Percentiles rank a stretch among this genome's conserved stretches.
phyloP scores from a whole-genome alignment of 139 green algal species.

The Auxenochlorella pyrenoidosa region DNA sequence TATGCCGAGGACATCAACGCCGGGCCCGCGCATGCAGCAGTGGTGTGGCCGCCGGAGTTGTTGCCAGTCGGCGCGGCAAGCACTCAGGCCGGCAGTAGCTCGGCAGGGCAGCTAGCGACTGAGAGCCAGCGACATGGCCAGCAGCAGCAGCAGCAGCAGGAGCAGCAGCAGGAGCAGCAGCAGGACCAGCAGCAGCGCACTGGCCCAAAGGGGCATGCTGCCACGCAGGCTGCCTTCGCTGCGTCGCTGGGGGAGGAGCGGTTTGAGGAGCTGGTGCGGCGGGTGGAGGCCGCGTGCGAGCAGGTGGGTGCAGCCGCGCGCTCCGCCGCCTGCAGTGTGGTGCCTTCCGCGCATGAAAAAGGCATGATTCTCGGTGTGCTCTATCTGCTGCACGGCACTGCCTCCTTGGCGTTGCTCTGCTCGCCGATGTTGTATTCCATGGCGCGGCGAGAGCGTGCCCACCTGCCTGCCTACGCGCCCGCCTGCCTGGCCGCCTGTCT shows the following conservation, averaged over 20 bases:
- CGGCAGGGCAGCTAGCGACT: neutral
- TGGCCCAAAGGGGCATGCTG: neutral
- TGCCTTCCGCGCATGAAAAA: neutral
- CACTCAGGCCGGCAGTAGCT: neutral
- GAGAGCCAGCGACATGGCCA: neutral
- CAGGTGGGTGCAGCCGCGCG: neutral
- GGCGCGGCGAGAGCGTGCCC: no score
- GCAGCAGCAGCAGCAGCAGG: neutral
- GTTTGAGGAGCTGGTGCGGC: slow-evolving; percentile 20
- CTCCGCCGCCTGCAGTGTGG: no score
- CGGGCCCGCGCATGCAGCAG: neutral
- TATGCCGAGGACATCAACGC: slow-evolving; percentile 8
- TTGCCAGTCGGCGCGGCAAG: neutral
- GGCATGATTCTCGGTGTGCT: neutral
- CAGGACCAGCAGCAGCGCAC: neutral
- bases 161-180: neutral
- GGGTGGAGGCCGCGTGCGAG: slow-evolving; percentile 13
- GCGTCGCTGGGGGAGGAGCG: neutral
- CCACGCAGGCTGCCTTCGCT: slow-evolving; percentile 1
- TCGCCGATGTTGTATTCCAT: no score
- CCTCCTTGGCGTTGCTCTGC: neutral
- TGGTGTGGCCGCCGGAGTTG: neutral
- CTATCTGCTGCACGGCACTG: neutral
- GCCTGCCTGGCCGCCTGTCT: no score
- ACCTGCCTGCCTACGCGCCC: neutral